Conservation (phyloP, 1,139 yeast species). For the Pichia sp. region DNA sequence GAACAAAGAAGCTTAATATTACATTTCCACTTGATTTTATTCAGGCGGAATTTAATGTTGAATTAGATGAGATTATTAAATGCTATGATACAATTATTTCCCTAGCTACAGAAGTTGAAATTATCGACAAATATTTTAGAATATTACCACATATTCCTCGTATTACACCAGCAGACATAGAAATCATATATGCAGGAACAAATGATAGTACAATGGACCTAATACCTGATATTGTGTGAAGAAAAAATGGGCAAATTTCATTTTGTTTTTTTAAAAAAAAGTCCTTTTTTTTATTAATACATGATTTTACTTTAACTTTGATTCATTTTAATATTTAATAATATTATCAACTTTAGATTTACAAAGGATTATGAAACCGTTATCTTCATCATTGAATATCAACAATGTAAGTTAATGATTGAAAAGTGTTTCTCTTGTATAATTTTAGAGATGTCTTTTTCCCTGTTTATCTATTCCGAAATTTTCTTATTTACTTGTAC, state of each 20-base stretch:
- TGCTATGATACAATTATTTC: slow-evolving; percentile 22
- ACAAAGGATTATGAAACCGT: slow-evolving; percentile 1
- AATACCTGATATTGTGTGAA: too few species aligned
- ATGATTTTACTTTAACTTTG: not conserved
- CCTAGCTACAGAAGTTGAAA: slow-evolving; percentile 15
- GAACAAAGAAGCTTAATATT: slow-evolving; percentile 18
- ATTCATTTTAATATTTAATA: not conserved
- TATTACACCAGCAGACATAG: slow-evolving; percentile 15
- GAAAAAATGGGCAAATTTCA: too few species aligned
- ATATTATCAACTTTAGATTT: not conserved
- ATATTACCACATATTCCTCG: slow-evolving; percentile 20
- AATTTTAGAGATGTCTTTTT: too few species aligned
- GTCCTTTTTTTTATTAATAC: too few species aligned
- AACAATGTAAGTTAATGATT: slow-evolving; percentile 5
- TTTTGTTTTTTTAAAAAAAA: too few species aligned
- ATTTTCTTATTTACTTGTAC: not conserved
- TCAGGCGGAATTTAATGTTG: slow-evolving; percentile 12
- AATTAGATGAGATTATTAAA: slow-evolving; percentile 16
- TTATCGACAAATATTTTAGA: slow-evolving; percentile 21
- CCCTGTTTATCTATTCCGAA: not conserved
- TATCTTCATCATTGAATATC: slow-evolving; percentile 1
- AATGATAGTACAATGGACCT: not conserved
- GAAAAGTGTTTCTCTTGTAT: too few species aligned
- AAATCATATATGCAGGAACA: slow-evolving; percentile 8
- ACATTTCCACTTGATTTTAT: slow-evolving; percentile 19